Conservation (phyloP, 495 filamentous ascomycete species). For the Aspergillus kassunensis region DNA sequence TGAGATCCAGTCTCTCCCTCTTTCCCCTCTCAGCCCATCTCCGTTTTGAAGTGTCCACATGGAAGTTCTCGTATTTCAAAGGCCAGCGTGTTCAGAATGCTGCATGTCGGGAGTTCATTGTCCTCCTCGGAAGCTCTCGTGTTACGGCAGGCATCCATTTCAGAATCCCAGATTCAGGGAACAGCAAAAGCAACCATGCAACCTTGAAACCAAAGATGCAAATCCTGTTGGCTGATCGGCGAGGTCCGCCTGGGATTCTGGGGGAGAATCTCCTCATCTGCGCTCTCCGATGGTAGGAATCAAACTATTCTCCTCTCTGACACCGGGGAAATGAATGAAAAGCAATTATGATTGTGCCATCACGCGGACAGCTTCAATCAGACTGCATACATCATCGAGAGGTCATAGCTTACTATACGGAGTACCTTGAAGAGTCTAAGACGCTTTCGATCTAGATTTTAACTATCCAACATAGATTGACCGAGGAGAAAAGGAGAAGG, state of each 20-base stretch:
- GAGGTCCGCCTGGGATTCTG: conserved; percentile 13
- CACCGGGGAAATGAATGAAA: conserved; percentile 14
- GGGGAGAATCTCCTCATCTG: background rate
- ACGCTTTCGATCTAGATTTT: background rate
- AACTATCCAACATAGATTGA: background rate
- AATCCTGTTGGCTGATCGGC: conserved; percentile 11
- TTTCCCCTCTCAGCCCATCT: background rate
- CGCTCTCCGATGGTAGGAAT: conserved; percentile 1
- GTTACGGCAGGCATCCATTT: too few relatives aligned
- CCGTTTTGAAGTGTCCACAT: background rate
- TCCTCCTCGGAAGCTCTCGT: too few relatives aligned
- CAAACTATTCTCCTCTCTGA: conserved; percentile 14
- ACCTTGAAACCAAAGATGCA: conserved; percentile 7
- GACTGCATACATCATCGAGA: conserved; percentile 12
- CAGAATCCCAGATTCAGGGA: too few relatives aligned
- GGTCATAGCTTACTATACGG: too few relatives aligned
- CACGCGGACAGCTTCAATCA: conserved; percentile 19
- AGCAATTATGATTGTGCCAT: conserved; percentile 10
- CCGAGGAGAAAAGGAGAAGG: background rate
- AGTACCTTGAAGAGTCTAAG: too few relatives aligned
- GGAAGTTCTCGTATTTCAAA: too few relatives aligned
- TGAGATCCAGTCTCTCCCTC: background rate
- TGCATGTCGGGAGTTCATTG: too few relatives aligned
- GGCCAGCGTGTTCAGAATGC: too few relatives aligned
- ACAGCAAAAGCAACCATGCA: conserved; percentile 12